Conservation (phyloP, 768 basidiomycete genomes). For the Termitomyces sp. region DNA sequence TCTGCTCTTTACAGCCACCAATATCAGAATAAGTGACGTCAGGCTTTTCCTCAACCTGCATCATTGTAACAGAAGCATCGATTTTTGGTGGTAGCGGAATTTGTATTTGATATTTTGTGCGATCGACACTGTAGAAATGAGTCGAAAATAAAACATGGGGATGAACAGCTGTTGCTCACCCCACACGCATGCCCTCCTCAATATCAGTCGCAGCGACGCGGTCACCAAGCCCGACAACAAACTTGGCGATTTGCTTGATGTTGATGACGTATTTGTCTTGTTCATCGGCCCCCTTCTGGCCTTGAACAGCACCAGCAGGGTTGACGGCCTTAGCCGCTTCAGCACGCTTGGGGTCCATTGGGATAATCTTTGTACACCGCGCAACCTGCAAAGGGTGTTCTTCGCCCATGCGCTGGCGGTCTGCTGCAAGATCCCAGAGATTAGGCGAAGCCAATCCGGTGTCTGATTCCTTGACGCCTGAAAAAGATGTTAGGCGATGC, state of each 20-base stretch:
- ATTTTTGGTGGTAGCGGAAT: conserved; percentile 99
- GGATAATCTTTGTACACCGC: conserved; percentile 97
- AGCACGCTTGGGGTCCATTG: conserved; percentile 70
- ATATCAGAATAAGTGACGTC: conserved; percentile 98
- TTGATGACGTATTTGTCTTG: conserved; percentile 99
- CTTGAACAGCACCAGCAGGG: conserved; percentile 71
- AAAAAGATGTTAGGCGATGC: conserved; percentile 8
- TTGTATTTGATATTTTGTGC: conserved; percentile 97
- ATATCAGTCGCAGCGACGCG: conserved; percentile 97
- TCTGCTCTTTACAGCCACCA: conserved; percentile 99
- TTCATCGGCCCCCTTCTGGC: conserved; percentile 96
- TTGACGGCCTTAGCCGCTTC: conserved; percentile 79
- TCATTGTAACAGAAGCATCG: conserved; percentile 99
- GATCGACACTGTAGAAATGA: conserved; percentile 67
- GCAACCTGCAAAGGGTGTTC: conserved; percentile 97
- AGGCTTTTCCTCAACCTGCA: conserved; percentile 99
- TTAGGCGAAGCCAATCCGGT: conserved; percentile 97
- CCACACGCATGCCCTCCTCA: conserved; percentile 99
- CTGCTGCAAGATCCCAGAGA: conserved; percentile 94
- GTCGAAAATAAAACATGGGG: background rate
- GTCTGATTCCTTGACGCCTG: conserved; percentile 96
- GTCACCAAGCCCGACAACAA: conserved; percentile 96
- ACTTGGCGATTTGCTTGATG: conserved; percentile 99
- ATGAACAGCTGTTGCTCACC: conserved; percentile 51
- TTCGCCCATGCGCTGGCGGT: conserved; percentile 85